Evolutionary conservation across 2,329 filamentous ascomycete species (phyloP).

Genomic region (Diaporthe citriasiana): DNA sequence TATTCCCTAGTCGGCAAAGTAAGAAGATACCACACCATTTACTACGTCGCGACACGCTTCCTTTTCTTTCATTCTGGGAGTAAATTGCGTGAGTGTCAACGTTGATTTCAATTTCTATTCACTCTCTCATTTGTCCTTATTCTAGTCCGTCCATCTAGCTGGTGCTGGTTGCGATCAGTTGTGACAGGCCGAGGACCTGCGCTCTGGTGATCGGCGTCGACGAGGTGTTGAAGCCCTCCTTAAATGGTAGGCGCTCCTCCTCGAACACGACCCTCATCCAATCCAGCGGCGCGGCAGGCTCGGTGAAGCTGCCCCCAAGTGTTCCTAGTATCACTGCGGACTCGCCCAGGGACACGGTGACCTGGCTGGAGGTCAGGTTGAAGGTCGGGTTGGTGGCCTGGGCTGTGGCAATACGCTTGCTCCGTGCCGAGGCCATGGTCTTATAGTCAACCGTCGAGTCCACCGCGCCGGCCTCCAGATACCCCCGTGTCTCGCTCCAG

Average conservation of each 20-base stretch:
- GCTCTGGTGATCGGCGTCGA: constrained; percentile 13
- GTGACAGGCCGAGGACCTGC: constrained; percentile 6
- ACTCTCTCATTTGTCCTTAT: neutral
- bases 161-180: constrained; percentile 23
- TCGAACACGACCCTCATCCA: constrained; percentile 25
- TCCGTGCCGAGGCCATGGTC: constrained; percentile 15
- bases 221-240: constrained; percentile 30
- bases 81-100: neutral
- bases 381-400: constrained; percentile 20
- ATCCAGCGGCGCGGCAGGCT: constrained; percentile 23
- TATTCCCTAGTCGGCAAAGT: neutral
- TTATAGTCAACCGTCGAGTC: constrained; percentile 1
- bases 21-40: neutral
- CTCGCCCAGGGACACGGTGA: constrained; percentile 26
- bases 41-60: neutral
- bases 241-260: constrained; percentile 29
- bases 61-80: no score
- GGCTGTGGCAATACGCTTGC: neutral
- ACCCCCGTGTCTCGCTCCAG: constrained; percentile 8
- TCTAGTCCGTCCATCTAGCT: neutral
- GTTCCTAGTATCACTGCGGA: constrained; percentile 27
- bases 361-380: constrained; percentile 30
- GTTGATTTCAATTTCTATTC: neutral
- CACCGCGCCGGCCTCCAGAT: constrained; percentile 18
- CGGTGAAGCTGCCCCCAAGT: constrained; percentile 5